A percentile compares a stretch with the other conserved stretches of the same genome.
Conservation (phyloP, 352 stramenopile species). For the Saprolegnia parasitica region DNA sequence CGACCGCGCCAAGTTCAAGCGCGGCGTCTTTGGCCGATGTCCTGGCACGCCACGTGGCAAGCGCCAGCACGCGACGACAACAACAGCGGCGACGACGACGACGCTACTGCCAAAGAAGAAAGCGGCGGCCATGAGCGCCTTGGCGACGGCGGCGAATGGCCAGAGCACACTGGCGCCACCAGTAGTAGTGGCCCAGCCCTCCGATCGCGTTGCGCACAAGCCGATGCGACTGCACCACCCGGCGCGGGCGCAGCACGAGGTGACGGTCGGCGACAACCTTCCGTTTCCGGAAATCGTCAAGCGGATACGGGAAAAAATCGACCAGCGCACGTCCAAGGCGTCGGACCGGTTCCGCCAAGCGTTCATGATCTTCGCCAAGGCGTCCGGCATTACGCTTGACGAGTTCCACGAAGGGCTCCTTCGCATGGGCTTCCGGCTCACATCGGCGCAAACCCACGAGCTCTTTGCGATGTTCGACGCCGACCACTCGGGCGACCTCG, state of each 20-base stretch:
- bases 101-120: constrained; percentile 16
- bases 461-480: constrained; percentile 73
- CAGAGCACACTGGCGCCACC: not conserved
- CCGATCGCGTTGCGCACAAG: constrained; percentile 25
- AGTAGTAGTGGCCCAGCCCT: not conserved
- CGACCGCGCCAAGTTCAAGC: constrained; percentile 55
- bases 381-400: constrained; percentile 44
- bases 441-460: constrained; percentile 45
- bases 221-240: constrained; percentile 25
- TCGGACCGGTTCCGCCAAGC: constrained; percentile 70
- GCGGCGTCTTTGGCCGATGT: constrained; percentile 31
- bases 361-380: constrained; percentile 66
- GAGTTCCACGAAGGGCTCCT: constrained; percentile 55
- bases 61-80: not conserved
- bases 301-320: constrained; percentile 53
- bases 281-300: constrained; percentile 56
- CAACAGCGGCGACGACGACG: not conserved
- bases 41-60: not conserved
- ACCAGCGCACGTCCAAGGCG: constrained; percentile 61
- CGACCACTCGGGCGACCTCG: constrained; percentile 66
- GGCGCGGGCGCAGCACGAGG: constrained; percentile 31
- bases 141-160: too few relatives aligned
- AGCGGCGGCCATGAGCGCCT: constrained; percentile 29
- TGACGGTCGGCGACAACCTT: constrained; percentile 40
- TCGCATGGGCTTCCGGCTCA: constrained; percentile 52